phyloP scores from a whole-genome alignment of 2,329 filamentous ascomycete genomes.

The Tolypocladium ovalisporum region DNA sequence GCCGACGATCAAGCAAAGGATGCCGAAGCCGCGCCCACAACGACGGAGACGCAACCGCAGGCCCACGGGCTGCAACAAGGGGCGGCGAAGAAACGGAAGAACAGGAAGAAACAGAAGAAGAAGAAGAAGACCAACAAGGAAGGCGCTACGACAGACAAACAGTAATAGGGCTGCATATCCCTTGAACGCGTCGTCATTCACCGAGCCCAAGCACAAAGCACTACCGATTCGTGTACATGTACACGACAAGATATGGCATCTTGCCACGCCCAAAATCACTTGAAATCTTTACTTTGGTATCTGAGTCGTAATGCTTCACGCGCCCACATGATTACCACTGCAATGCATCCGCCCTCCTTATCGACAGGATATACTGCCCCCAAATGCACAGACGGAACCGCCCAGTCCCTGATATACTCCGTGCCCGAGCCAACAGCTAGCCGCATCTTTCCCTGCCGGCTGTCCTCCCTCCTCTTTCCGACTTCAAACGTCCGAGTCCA shows the following conservation, averaged over 20 bases:
- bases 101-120: constrained; percentile 12
- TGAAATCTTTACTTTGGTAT: neutral
- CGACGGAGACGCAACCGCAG: neutral
- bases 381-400: neutral
- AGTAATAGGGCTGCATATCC: neutral
- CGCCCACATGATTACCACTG: neutral
- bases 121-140: constrained; percentile 1
- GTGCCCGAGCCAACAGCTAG: neutral
- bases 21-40: neutral
- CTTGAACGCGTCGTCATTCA: neutral
- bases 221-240: neutral
- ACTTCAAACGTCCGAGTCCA: neutral
- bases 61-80: neutral
- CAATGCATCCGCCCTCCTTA: neutral
- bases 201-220: neutral
- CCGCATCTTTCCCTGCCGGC: neutral
- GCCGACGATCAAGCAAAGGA: neutral
- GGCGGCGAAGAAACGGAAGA: constrained; percentile 11
- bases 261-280: neutral
- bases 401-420: neutral
- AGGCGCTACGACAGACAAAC: neutral
- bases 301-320: neutral
- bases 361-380: neutral
- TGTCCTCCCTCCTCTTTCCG: neutral
- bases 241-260: neutral